Evolutionary conservation across 306 rosid species (phyloP).

Genomic region (Vigna hirtella): DNA sequence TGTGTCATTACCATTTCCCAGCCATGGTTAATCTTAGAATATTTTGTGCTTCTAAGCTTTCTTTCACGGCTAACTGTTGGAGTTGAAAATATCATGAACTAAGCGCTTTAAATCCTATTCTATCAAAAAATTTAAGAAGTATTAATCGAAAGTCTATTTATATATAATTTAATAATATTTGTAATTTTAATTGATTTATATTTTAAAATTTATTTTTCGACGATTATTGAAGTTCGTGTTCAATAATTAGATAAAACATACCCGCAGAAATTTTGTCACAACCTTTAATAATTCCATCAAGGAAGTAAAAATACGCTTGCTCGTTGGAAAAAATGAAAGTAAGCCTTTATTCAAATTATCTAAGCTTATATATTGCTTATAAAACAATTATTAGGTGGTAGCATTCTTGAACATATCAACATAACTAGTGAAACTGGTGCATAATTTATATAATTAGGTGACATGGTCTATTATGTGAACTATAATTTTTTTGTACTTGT

Average conservation of each 20-base stretch:
- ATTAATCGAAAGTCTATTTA: slow-evolving; percentile 21
- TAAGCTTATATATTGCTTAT: slow-evolving; percentile 17
- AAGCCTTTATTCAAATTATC: slow-evolving; percentile 22
- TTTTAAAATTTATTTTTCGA: not conserved
- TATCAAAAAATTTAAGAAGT: slow-evolving; percentile 12
- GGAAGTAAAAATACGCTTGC: slow-evolving; percentile 8
- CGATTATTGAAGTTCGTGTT: not conserved
- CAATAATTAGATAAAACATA: slow-evolving; percentile 9
- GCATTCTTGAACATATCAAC: not conserved
- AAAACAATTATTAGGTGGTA: slow-evolving; percentile 1
- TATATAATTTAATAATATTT: not conserved
- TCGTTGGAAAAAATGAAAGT: not conserved
- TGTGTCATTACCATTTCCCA: slow-evolving; percentile 12
- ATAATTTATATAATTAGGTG: not conserved
- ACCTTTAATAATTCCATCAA: slow-evolving; percentile 3
- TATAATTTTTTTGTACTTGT: not conserved
- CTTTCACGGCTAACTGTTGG: not conserved
- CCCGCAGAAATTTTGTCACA: not conserved
- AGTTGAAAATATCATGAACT: slow-evolving; percentile 7
- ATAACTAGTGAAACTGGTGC: slow-evolving; percentile 12
- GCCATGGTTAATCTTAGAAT: slow-evolving; percentile 17
- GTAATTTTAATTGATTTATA: not conserved
- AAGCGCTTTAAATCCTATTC: slow-evolving; percentile 8
- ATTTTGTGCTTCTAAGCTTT: slow-evolving; percentile 13
- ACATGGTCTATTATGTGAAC: slow-evolving; percentile 26